These are phyloP conservation scores for Choiromyces venosus DNA, from an alignment of 495 filamentous ascomycete species.

Conservation along the genomic window DNA sequence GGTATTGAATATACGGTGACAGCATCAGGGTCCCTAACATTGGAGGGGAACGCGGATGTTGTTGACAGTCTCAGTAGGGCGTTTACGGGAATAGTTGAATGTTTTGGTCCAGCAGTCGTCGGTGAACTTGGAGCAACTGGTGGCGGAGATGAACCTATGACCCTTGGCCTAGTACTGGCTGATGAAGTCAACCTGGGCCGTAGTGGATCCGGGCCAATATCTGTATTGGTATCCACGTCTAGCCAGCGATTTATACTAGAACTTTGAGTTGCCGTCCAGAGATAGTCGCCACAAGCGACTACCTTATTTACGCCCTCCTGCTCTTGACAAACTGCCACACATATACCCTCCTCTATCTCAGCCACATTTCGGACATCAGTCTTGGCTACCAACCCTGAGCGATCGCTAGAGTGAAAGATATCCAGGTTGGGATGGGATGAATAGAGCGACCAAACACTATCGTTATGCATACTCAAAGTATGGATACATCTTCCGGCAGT, in stretches of 20 bases:
- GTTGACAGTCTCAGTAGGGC: constrained; percentile 75
- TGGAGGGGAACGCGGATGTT: constrained; percentile 64
- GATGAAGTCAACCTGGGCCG: constrained; percentile 37
- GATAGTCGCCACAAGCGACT: constrained; percentile 67
- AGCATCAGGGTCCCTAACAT: constrained; percentile 50
- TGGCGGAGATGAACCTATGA: constrained; percentile 42
- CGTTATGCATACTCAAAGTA: constrained; percentile 96
- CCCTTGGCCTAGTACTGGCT: constrained; percentile 38
- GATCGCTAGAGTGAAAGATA: constrained; percentile 89
- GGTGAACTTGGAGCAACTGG: constrained; percentile 43
- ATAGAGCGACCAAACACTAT: constrained; percentile 93
- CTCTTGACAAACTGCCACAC: constrained; percentile 81
- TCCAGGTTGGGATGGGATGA: constrained; percentile 79
- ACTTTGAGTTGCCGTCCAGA: constrained; percentile 91
- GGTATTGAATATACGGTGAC: constrained; percentile 49
- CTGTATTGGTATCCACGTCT: constrained; percentile 70
- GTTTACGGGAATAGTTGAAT: constrained; percentile 64
- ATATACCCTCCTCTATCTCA: constrained; percentile 82
- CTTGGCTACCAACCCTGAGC: constrained; percentile 86
- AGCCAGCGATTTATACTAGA: constrained; percentile 94
- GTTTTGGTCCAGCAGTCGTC: constrained; percentile 41
- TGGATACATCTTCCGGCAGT: constrained; percentile 93
- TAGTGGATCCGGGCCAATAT: constrained; percentile 43
- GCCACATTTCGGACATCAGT: constrained; percentile 71
- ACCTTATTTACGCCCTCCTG: constrained; percentile 78